Evolutionary conservation across 1,139 yeast genomes (phyloP), one percentile per base, ranked within the genome.

Genomic region (Sugiyamaella pinicola): DNA sequence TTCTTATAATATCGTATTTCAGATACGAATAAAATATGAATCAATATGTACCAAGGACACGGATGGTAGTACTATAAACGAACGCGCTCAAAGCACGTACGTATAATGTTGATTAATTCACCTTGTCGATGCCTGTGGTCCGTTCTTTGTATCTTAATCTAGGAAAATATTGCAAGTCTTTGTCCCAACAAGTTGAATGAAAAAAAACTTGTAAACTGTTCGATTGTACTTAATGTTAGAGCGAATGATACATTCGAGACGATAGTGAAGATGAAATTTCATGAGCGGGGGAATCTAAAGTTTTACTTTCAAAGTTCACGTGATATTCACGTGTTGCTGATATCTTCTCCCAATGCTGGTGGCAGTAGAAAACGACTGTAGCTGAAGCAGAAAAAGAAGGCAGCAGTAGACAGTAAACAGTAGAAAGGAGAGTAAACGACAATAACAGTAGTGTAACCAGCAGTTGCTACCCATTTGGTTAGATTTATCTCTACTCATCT

Each of bases 251-350:
- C n/a, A n/a, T n/a, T n/a, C n/a, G n/a, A n/a, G n/a, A n/a, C n/a
- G n/a, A n/a, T 31, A 15, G 39, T 15, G 39, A 34, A 34, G 39
- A 5, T 34, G 42, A 38, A 38, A 38, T 38, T 38, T 38, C 42
- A 38, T 10, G 10, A 26, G 26, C 6, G 41, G 42, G 42, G 13
- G 29, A 12, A 22, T 12, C 17, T 17, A 12, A 38, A 26, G n/a
- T 17, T n/a, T 10, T 26, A 17, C 31, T 15, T 17, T 15, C 35
- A n/a, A 2, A 2, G 4, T 41, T 15, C 45, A 41, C 45, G 45
- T 41, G 45, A 28, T 41, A 28, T 28, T 24, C 45, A 41, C 45
- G 45, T 41, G 45, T 17, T 13, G 31, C 31, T n/a, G n/a, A n/a
- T n/a, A n/a, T n/a, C n/a, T n/a, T n/a, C n/a, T n/a, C n/a, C n/a